Percentiles rank a stretch among this genome's conserved stretches.
phyloP scores from a whole-genome alignment of 2,329 filamentous ascomycete species.

The Aspergillus ruber region DNA sequence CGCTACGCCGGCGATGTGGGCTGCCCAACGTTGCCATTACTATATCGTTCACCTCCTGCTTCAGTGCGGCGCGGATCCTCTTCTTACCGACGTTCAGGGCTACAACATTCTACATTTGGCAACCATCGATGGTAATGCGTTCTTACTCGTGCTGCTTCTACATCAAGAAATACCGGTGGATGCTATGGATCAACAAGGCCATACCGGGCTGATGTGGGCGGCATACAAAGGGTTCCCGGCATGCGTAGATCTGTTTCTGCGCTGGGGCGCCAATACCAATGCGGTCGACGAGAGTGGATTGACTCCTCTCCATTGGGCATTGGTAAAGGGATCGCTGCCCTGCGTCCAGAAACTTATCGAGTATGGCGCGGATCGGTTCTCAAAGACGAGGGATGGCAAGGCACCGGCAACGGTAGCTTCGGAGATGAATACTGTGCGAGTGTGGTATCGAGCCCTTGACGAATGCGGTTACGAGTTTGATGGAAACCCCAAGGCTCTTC shows the following conservation, averaged over 20 bases:
- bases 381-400: constrained; percentile 82
- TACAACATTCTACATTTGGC: constrained; percentile 98
- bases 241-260: constrained; percentile 84
- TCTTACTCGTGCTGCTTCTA: constrained; percentile 78
- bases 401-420: constrained; percentile 77
- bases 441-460: constrained; percentile 75
- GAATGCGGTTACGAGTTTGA: constrained; percentile 80
- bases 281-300: constrained; percentile 87
- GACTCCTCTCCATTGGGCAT: constrained; percentile 89
- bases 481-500: constrained; percentile 61
- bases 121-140: constrained; percentile 92
- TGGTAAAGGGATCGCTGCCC: constrained; percentile 84
- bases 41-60: constrained; percentile 92
- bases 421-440: constrained; percentile 78
- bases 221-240: constrained; percentile 94
- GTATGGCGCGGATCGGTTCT: constrained; percentile 90
- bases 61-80: constrained; percentile 82
- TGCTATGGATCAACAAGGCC: constrained; percentile 78
- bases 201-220: constrained; percentile 97
- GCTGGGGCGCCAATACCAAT: constrained; percentile 93
- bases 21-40: constrained; percentile 91
- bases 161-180: constrained; percentile 96
- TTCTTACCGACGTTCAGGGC: constrained; percentile 87
- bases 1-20: constrained; percentile 93
- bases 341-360: constrained; percentile 93